Base-by-base conservation (phyloP, 75 land plant species). In the Selaginella moellendorffii region DNA sequence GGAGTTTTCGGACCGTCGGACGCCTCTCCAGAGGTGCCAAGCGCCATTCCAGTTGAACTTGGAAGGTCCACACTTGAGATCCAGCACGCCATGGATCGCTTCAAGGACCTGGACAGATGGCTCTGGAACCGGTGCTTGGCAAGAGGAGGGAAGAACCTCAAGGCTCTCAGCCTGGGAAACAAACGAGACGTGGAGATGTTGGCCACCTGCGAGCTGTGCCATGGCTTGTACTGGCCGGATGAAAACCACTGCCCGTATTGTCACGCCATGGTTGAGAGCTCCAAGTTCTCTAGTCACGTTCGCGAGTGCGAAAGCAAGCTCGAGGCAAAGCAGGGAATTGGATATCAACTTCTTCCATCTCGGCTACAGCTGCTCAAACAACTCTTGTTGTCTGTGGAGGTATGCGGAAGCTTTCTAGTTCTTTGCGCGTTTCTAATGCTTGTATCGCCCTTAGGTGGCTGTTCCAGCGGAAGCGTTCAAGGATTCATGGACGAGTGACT, bases 381-480 rank as follows among this genome's bases (percentile, higher is more conserved):
- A 20, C 67, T 75, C 24, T 36, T 83, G 51, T 61, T 82, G 25
- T 20, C 76, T 8, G 66, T 89, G 63, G 99, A 93, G 99, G 99
- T 89, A 31, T 23, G 30, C 51, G n/a, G n/a, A n/a, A n/a, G n/a
- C n/a, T n/a, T n/a, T n/a, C n/a, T n/a, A n/a, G n/a, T n/a, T n/a
- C n/a, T n/a, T n/a, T n/a, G n/a, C n/a, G n/a, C n/a, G n/a, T n/a
- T n/a, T n/a, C n/a, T n/a, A n/a, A n/a, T n/a, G n/a, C n/a, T n/a
- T n/a, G n/a, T n/a, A n/a, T n/a, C n/a, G n/a, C n/a, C n/a, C n/a
- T n/a, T 77, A 93, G 98, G 82, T 58, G 29, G 88, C 73, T 28
- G 69, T 93, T 53, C 96, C 96, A 21, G n/a, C 77, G 26, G 83
- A 83, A 65, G 96, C 96, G 30, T 73, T 89, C 51, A 76, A 86